Conservation (phyloP, 129 eudicot species). For the Centrapalus pauciflorus region DNA sequence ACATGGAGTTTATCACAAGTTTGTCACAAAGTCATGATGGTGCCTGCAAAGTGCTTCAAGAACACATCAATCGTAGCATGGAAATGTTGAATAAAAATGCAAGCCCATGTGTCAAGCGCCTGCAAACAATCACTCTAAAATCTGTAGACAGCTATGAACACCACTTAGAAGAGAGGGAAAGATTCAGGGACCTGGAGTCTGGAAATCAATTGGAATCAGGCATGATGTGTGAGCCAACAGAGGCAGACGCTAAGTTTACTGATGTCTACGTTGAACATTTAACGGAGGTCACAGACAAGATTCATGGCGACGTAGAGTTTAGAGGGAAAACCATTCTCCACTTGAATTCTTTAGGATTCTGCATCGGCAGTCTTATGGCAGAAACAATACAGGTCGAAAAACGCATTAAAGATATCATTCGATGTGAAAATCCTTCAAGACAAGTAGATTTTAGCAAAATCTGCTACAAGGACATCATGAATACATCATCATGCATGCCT, state of each 20-base stretch:
- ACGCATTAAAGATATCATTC: slow-evolving; percentile 34
- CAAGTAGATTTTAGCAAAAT: slow-evolving; percentile 29
- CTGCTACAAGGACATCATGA: slow-evolving; percentile 21
- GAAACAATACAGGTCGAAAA: slow-evolving; percentile 41
- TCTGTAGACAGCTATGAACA: slow-evolving; percentile 14
- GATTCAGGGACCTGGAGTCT: slow-evolving; percentile 37
- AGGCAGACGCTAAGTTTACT: background rate
- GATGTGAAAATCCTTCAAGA: slow-evolving; percentile 49
- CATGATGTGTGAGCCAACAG: background rate
- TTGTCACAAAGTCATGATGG: slow-evolving; percentile 17
- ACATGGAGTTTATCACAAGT: slow-evolving; percentile 32
- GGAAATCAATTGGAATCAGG: too few relatives aligned
- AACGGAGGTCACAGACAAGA: slow-evolving; percentile 24
- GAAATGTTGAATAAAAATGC: slow-evolving; percentile 33
- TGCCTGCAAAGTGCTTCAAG: slow-evolving; percentile 38
- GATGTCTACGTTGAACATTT: slow-evolving; percentile 29
- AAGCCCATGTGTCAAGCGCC: slow-evolving; percentile 32
- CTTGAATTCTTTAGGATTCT: slow-evolving; percentile 40
- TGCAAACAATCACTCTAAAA: slow-evolving; percentile 28
- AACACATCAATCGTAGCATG: slow-evolving; percentile 32
- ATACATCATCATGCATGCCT: background rate
- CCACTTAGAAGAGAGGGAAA: slow-evolving; percentile 19
- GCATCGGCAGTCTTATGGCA: slow-evolving; percentile 40
- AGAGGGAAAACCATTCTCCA: slow-evolving; percentile 36
- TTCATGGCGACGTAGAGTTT: slow-evolving; percentile 25